Evolutionary conservation across 1,139 yeast genomes (phyloP).

Genomic region (Kurtzmaniella natalensis): DNA sequence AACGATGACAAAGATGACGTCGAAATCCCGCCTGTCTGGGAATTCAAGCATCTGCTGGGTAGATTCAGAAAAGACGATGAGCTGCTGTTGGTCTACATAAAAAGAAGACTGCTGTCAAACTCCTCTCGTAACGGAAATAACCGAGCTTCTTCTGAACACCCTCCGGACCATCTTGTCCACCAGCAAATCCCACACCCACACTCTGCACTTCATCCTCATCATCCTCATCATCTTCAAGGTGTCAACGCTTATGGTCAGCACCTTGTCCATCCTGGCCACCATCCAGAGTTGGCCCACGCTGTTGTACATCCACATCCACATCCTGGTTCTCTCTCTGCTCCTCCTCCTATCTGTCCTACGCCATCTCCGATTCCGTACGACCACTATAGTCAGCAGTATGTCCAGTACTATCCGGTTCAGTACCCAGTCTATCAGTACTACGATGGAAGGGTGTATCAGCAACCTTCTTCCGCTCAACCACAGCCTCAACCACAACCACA

Average conservation of each 20-base stretch:
- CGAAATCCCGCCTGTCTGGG: slow-evolving; percentile 56
- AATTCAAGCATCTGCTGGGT: slow-evolving; percentile 81
- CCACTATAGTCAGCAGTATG: slow-evolving; percentile 3
- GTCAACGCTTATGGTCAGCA: not conserved
- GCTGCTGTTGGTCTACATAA: slow-evolving; percentile 58
- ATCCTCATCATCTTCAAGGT: slow-evolving; percentile 6
- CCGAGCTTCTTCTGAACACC: slow-evolving; percentile 8
- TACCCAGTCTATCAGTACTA: slow-evolving; percentile 5
- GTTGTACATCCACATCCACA: slow-evolving; percentile 1
- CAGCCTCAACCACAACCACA: slow-evolving; percentile 1
- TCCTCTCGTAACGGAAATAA: slow-evolving; percentile 15
- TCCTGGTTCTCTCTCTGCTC: slow-evolving; percentile 1
- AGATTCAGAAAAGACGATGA: slow-evolving; percentile 74
- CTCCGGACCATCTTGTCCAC: slow-evolving; percentile 2
- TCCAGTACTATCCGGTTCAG: slow-evolving; percentile 7
- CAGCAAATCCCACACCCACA: slow-evolving; percentile 9
- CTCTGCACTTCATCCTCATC: slow-evolving; percentile 7
- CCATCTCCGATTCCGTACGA: slow-evolving; percentile 6
- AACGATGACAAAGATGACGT: slow-evolving; percentile 15
- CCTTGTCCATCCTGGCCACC: slow-evolving; percentile 4
- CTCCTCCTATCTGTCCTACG: slow-evolving; percentile 2
- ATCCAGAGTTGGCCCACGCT: slow-evolving; percentile 2
- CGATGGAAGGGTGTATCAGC: slow-evolving; percentile 2
- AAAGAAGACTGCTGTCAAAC: slow-evolving; percentile 52
- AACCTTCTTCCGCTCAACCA: slow-evolving; percentile 1